Evolutionary conservation across 768 basidiomycete genomes (phyloP).

Genomic region (Sporobolomyces pararoseus): DNA sequence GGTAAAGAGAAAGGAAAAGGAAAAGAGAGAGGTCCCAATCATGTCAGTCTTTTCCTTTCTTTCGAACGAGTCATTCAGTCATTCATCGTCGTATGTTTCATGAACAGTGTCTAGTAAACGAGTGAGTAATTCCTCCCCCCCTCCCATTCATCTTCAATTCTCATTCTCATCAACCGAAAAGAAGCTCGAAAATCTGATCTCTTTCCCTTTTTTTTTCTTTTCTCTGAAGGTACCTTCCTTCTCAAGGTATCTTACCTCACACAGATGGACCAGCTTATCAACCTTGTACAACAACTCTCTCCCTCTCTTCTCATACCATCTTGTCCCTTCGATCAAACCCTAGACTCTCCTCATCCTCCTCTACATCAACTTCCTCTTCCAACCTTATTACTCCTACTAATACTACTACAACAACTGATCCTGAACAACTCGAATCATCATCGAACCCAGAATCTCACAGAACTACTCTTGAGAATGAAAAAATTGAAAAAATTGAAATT

Average conservation of each 20-base stretch:
- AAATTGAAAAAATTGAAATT: constrained; percentile 56
- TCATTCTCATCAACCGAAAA: too few species aligned
- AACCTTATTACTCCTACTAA: too few species aligned
- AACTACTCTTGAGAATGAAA: neutral
- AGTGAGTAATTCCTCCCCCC: constrained; percentile 17
- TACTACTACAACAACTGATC: too few species aligned
- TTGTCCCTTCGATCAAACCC: constrained; percentile 68
- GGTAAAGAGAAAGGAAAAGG: neutral
- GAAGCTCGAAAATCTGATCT: too few species aligned
- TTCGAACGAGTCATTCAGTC: too few species aligned
- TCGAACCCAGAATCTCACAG: neutral
- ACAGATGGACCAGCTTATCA: constrained; percentile 86
- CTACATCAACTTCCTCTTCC: neutral
- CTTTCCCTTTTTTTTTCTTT: constrained; percentile 44
- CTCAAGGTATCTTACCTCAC: constrained; percentile 94
- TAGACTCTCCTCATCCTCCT: neutral
- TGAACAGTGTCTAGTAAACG: constrained; percentile 43
- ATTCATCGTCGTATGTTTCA: too few species aligned
- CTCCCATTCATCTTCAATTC: too few species aligned
- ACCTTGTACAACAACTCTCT: constrained; percentile 85
- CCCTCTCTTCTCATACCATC: constrained; percentile 74
- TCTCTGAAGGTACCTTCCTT: constrained; percentile 62
- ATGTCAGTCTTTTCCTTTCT: constrained; percentile 54
- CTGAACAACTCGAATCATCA: constrained; percentile 51
- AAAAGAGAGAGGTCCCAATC: constrained; percentile 67